A percentile compares a stretch with the other conserved stretches of the same genome.
Conservation (phyloP, 1,139 yeast genomes). For the Geotrichum siamense region DNA sequence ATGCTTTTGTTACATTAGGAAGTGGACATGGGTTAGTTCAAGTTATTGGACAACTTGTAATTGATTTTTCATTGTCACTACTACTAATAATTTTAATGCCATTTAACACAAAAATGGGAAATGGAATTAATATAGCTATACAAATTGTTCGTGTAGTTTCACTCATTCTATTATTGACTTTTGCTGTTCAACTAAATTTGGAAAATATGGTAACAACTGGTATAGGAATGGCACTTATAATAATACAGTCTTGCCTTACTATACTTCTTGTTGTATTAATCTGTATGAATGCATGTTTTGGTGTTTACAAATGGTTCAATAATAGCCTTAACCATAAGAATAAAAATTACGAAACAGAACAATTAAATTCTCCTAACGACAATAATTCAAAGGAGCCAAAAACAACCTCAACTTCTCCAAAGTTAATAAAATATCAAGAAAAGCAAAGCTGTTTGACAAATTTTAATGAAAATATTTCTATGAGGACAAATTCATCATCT, state of each 20-base stretch:
- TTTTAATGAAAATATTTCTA: no score
- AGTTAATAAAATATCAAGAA: no score
- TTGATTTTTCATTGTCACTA: constrained; percentile 24
- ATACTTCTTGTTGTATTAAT: constrained; percentile 26
- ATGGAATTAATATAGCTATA: constrained; percentile 29
- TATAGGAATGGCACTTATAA: constrained; percentile 30
- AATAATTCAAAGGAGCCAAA: no score
- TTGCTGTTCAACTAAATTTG: constrained; percentile 30
- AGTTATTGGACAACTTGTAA: constrained; percentile 31
- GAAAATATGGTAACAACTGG: constrained; percentile 28
- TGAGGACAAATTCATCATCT: no score
- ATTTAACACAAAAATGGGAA: constrained; percentile 32
- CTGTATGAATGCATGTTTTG: constrained; percentile 17
- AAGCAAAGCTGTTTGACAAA: no score
- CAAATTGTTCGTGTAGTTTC: constrained; percentile 30
- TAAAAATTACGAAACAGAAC: no score
- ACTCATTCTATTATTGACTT: constrained; percentile 27
- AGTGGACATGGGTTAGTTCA: constrained; percentile 33
- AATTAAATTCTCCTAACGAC: no score
- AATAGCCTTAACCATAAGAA: no score
- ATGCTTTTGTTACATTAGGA: constrained; percentile 33
- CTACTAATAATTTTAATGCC: constrained; percentile 25
- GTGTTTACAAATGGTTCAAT: no score
- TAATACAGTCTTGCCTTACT: constrained; percentile 30
- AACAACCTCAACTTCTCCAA: no score